Percentiles rank a stretch among this genome's conserved stretches.
Evolutionary conservation across 1,139 yeast genomes (phyloP).

Genomic region (Candida labiduridarum): DNA sequence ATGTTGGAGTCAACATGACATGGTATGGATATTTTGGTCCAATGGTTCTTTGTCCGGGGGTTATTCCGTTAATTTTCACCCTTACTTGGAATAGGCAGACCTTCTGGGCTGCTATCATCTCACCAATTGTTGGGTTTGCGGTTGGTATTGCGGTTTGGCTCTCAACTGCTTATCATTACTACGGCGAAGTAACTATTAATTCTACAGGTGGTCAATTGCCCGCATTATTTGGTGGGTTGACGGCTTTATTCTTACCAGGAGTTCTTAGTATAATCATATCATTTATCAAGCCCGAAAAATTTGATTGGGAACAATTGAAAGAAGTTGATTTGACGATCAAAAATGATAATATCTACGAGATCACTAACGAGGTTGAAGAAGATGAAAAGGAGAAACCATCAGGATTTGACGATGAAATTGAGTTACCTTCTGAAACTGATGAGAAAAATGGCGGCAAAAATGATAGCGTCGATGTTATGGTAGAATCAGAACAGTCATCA

Average conservation of each 20-base stretch:
- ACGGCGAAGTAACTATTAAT: slow-evolving; percentile 25
- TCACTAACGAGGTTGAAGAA: not conserved
- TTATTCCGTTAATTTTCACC: slow-evolving; percentile 34
- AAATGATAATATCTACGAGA: slow-evolving; percentile 10
- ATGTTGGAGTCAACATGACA: slow-evolving; percentile 33
- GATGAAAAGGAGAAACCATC: too few relatives aligned
- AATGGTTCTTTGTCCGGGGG: slow-evolving; percentile 38
- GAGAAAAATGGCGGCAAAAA: slow-evolving; percentile 10
- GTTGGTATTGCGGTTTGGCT: slow-evolving; percentile 29
- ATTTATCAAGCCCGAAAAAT: slow-evolving; percentile 28
- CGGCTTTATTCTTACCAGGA: slow-evolving; percentile 36
- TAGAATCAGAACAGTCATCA: not conserved
- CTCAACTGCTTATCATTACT: slow-evolving; percentile 26
- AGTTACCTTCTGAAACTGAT: not conserved
- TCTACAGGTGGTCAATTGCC: slow-evolving; percentile 35
- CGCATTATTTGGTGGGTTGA: slow-evolving; percentile 33
- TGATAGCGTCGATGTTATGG: not conserved
- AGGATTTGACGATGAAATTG: not conserved
- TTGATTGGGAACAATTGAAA: slow-evolving; percentile 34
- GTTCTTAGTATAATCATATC: slow-evolving; percentile 27
- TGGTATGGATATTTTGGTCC: slow-evolving; percentile 40
- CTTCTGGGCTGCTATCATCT: slow-evolving; percentile 26
- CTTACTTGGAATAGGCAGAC: slow-evolving; percentile 37
- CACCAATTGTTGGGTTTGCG: slow-evolving; percentile 28
- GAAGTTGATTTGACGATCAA: slow-evolving; percentile 24